Percentiles rank a stretch among this genome's conserved stretches.
Evolutionary conservation across 257 asterid genomes (phyloP).

Genomic region (Mentha longifolia): DNA sequence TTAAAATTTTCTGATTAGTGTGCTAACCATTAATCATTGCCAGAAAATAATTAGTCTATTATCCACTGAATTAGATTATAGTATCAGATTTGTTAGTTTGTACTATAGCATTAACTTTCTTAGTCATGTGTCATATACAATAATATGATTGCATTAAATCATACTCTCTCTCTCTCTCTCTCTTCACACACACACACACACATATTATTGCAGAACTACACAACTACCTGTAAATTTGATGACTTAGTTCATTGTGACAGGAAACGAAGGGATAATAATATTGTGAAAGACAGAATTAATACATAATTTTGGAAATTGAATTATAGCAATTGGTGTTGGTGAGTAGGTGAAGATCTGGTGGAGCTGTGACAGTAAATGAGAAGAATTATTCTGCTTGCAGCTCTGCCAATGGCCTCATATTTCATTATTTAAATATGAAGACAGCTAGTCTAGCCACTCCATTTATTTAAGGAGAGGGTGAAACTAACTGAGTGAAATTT

Average conservation of each 20-base stretch:
- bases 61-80: neutral
- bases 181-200: neutral
- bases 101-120: neutral
- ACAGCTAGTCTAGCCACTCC: neutral
- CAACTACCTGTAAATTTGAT: neutral
- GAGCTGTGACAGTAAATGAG: slow-evolving; percentile 8
- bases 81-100: neutral
- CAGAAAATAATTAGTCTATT: neutral
- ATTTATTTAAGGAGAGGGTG: neutral
- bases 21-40: too few relatives aligned
- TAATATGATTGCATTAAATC: neutral
- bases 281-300: too few relatives aligned
- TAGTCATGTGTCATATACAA: neutral
- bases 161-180: neutral
- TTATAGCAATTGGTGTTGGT: neutral
- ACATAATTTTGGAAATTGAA: slow-evolving; percentile 6
- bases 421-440: neutral
- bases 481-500: neutral
- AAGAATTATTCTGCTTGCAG: slow-evolving; percentile 1
- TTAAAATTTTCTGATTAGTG: too few relatives aligned
- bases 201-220: neutral
- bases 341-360: slow-evolving; percentile 27
- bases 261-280: too few relatives aligned
- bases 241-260: neutral
- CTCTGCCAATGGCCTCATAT: neutral